phyloP scores from a whole-genome alignment of 345 rosid species.

The Arabis alpina region DNA sequence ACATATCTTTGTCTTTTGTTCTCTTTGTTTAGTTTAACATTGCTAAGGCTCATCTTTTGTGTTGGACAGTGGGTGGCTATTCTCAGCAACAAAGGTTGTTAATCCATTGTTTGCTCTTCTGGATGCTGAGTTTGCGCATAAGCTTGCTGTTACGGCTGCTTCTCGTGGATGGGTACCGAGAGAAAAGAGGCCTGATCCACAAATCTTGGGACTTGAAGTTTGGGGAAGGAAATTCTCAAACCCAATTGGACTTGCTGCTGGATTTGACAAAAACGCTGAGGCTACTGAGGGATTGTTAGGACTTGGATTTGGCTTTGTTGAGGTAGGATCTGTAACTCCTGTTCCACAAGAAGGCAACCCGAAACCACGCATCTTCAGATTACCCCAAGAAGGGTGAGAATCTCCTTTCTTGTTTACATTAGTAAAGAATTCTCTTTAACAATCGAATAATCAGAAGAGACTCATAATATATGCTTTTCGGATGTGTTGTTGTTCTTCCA shows the following conservation, averaged over 20 bases:
- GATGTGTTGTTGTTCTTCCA: slow-evolving; percentile 40
- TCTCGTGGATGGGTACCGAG: slow-evolving; percentile 97
- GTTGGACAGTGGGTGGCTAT: slow-evolving; percentile 87
- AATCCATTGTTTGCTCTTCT: slow-evolving; percentile 94
- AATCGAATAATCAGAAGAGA: background rate
- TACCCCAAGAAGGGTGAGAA: slow-evolving; percentile 78
- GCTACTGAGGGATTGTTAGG: slow-evolving; percentile 92
- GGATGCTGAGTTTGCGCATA: slow-evolving; percentile 94
- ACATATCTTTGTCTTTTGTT: slow-evolving; percentile 8
- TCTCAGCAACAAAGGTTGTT: slow-evolving; percentile 87
- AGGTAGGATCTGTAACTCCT: slow-evolving; percentile 98
- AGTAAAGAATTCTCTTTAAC: background rate
- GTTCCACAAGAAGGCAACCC: slow-evolving; percentile 95
- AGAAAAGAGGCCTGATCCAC: slow-evolving; percentile 88
- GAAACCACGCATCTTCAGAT: slow-evolving; percentile 90
- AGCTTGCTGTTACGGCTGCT: slow-evolving; percentile 87
- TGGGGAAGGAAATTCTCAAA: slow-evolving; percentile 98
- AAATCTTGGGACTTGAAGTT: slow-evolving; percentile 79
- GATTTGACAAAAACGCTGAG: slow-evolving; percentile 97
- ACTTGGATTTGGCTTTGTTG: slow-evolving; percentile 93
- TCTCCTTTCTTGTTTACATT: slow-evolving; percentile 2
- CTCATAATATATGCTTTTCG: background rate
- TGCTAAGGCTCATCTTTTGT: slow-evolving; percentile 13
- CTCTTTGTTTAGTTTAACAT: slow-evolving; percentile 18
- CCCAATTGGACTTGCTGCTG: slow-evolving; percentile 98